These are phyloP conservation scores for Fusarium dimerum DNA, from an alignment of 2,329 filamentous ascomycete genomes.

Conservation along the genomic window DNA sequence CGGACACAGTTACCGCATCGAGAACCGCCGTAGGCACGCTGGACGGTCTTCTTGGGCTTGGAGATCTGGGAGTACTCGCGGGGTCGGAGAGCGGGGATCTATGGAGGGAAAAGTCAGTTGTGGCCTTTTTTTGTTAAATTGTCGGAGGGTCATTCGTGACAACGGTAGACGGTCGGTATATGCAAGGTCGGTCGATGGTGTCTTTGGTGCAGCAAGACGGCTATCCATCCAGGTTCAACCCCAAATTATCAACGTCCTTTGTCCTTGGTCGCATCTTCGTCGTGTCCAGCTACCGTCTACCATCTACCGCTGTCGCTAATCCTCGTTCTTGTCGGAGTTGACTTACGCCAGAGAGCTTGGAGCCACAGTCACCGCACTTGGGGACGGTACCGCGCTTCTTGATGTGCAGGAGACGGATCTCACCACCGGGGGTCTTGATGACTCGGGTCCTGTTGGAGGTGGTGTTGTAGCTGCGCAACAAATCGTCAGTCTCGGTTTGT, in stretches of 20 bases:
- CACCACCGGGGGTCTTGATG: constrained; percentile 94
- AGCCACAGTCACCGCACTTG: constrained; percentile 99
- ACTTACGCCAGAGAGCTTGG: constrained; percentile 98
- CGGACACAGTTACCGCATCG: constrained; percentile 98
- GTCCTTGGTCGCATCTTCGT: constrained; percentile 3
- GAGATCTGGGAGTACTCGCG: constrained; percentile 97
- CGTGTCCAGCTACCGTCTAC: constrained; percentile 15
- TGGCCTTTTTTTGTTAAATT: not conserved
- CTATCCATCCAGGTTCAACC: not conserved
- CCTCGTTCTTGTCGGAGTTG: constrained; percentile 18
- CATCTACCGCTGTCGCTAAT: constrained; percentile 15
- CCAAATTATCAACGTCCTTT: not conserved
- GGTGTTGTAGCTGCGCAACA: constrained; percentile 83
- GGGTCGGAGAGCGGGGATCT: constrained; percentile 96
- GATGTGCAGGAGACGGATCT: constrained; percentile 96
- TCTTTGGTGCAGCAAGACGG: not conserved
- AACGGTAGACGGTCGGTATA: constrained; percentile 1
- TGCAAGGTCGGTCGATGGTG: not conserved
- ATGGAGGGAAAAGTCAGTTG: constrained; percentile 16
- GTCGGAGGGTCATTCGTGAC: constrained; percentile 6
- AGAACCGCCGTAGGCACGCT: constrained; percentile 96
- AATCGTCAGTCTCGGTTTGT: constrained; percentile 25
- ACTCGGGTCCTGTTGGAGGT: constrained; percentile 94
- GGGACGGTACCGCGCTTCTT: constrained; percentile 99
- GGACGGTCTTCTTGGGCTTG: constrained; percentile 98